A percentile compares a stretch with the other conserved stretches of the same genome.
Conservation (phyloP, 768 basidiomycete genomes). For the Sporobolomyces pararoseus region DNA sequence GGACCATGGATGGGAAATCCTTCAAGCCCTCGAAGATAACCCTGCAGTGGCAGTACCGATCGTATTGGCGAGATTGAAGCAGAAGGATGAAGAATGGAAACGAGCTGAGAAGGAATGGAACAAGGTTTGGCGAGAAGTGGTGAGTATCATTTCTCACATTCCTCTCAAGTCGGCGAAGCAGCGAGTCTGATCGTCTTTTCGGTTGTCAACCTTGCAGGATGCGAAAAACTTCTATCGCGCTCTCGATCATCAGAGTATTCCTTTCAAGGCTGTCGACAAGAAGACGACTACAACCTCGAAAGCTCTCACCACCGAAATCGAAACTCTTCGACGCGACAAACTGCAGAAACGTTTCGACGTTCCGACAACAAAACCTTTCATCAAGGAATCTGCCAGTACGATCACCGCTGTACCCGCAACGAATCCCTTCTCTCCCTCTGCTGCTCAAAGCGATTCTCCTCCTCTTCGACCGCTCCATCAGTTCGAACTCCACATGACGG, state of each 20-base stretch:
- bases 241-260: slow-evolving; percentile 90
- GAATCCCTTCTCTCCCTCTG: slow-evolving; percentile 8
- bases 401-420: slow-evolving; percentile 54
- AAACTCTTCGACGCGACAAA: slow-evolving; percentile 57
- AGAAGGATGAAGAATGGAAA: slow-evolving; percentile 97
- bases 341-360: slow-evolving; percentile 47
- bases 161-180: background rate
- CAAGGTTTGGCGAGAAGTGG: slow-evolving; percentile 88
- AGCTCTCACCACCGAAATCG: slow-evolving; percentile 73
- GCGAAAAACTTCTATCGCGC: slow-evolving; percentile 97
- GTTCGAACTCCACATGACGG: slow-evolving; percentile 57
- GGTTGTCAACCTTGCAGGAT: slow-evolving; percentile 51
- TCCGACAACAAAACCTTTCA: background rate
- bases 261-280: slow-evolving; percentile 94
- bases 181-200: background rate
- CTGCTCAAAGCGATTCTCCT: background rate
- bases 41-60: slow-evolving; percentile 88
- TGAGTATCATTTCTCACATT: slow-evolving; percentile 2
- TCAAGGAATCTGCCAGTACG: slow-evolving; percentile 38
- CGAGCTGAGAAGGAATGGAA: slow-evolving; percentile 91
- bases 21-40: slow-evolving; percentile 82
- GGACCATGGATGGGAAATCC: slow-evolving; percentile 69
- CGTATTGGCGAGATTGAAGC: slow-evolving; percentile 78
- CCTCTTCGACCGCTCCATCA: slow-evolving; percentile 55
- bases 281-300: slow-evolving; percentile 81